Conservation (phyloP, 768 basidiomycete species). For the Arthromyces matolae region DNA sequence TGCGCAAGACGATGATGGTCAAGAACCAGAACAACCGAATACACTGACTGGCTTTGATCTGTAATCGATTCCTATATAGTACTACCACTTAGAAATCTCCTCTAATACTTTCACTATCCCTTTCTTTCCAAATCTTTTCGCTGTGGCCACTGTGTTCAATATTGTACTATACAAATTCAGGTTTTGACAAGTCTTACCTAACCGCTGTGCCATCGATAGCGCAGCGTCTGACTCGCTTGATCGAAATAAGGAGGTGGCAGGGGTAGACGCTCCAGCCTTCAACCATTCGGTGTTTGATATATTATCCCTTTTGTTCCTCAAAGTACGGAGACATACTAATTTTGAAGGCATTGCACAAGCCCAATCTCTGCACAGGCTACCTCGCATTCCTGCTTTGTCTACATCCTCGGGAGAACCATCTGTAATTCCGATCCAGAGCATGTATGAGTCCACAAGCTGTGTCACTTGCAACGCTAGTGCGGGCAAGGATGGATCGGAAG, state of each 20-base stretch:
- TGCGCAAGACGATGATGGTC: constrained; percentile 10
- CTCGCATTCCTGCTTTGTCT: constrained; percentile 46
- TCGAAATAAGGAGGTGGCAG: constrained; percentile 65
- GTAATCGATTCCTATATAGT: constrained; percentile 23
- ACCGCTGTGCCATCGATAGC: constrained; percentile 71
- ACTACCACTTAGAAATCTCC: too few relatives aligned
- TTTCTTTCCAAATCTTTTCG: constrained; percentile 57
- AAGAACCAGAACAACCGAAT: constrained; percentile 3
- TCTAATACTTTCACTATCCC: constrained; percentile 49
- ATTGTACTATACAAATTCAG: constrained; percentile 9
- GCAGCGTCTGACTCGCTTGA: constrained; percentile 59
- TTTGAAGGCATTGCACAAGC: constrained; percentile 74
- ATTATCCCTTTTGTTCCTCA: constrained; percentile 8
- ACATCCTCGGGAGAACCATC: constrained; percentile 42
- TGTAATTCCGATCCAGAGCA: constrained; percentile 78
- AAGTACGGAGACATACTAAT: constrained; percentile 27
- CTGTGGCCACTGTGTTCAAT: constrained; percentile 37
- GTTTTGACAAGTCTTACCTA: constrained; percentile 51
- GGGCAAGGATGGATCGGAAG: constrained; percentile 49
- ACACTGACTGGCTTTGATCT: constrained; percentile 18
- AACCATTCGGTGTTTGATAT: constrained; percentile 8
- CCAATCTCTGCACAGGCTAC: constrained; percentile 71
- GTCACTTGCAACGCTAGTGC: constrained; percentile 66
- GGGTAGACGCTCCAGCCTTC: constrained; percentile 33
- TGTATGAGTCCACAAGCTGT: constrained; percentile 65